Evolutionary conservation across 83 land plant species (phyloP), one percentile per base, ranked within the genome.

Genomic region (Picea abies): DNA sequence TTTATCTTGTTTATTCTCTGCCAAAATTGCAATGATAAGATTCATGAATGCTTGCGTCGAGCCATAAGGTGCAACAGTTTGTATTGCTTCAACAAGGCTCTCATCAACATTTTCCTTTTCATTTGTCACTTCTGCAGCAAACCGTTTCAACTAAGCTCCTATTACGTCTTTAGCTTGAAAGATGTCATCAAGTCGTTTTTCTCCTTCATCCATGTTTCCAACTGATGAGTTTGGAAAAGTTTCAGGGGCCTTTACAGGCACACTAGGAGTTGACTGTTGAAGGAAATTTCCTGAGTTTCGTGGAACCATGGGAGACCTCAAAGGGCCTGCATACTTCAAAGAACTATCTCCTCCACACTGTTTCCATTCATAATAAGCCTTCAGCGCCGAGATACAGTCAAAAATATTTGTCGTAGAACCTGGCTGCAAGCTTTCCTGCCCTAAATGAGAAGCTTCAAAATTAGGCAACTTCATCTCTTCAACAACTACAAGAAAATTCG

Each of bases 381-480:
- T 91, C 5, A 91, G 72, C 11, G 87, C 88, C 39, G 91, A 80
- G 63, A 93, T 83, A 84, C 94, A 93, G 81, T 93, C 91, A 19
- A 93, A 94, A n/a, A 93, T 85, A 61, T 85, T 87, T 25, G 81
- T 82, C 2, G 82, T 65, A 23, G 94, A 90, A 6, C 90, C 91
- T 14, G 83, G 83, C 29, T 88, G 87, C 82, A 88, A 76, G 20
- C 49, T 78, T 56, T 89, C 93, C 94, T 91, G 69, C 41, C 6
- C 41, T 39, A 39, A 39, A 3, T 39, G 41, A 39, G 90, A 91
- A 39, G 93, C 90, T 79, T 93, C 92, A 83, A 91, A 91, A 60
- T 87, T 84, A 52, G 93, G 91, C 2, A 93, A 67, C 49, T 87
- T 89, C 85, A 93, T 37, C 22, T 91, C 93, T 61, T 93, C 85